Conservation (phyloP, 163 green algal species). For the Volvox carteri region DNA sequence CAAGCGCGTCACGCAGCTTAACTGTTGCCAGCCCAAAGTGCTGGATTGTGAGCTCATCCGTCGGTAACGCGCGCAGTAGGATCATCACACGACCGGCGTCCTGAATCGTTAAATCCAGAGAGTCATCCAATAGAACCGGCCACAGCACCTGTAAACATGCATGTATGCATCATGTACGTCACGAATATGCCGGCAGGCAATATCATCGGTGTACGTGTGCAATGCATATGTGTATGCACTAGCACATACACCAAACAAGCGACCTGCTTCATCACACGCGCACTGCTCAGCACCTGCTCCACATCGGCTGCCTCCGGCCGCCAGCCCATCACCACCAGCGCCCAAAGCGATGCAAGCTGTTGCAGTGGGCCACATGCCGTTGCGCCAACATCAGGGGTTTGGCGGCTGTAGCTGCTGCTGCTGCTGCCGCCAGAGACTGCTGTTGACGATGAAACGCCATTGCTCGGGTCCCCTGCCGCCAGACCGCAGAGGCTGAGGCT, state of each 20-base stretch:
- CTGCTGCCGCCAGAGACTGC: background rate
- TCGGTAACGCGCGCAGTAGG: background rate
- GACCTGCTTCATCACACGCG: background rate
- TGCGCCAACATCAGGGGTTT: no score
- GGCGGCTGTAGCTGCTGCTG: no score
- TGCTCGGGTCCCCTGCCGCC: background rate
- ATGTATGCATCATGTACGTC: background rate
- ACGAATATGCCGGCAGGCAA: background rate
- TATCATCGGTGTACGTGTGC: background rate
- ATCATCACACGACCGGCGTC: constrained; percentile 26
- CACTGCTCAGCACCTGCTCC: background rate
- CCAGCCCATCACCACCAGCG: constrained; percentile 46
- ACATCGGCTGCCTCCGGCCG: background rate
- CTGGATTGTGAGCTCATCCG: constrained; percentile 22
- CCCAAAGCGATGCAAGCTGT: constrained; percentile 32
- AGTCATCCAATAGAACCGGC: background rate
- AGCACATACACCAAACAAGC: background rate
- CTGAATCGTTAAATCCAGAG: background rate
- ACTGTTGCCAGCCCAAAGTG: constrained; percentile 26
- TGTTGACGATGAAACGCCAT: background rate
- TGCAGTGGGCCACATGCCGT: background rate
- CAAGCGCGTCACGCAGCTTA: constrained; percentile 27
- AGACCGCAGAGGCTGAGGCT: background rate
- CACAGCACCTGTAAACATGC: background rate
- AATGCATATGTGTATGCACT: background rate